Base-by-base conservation (phyloP, 306 rosid genomes). In the Mucuna pruriens region DNA sequence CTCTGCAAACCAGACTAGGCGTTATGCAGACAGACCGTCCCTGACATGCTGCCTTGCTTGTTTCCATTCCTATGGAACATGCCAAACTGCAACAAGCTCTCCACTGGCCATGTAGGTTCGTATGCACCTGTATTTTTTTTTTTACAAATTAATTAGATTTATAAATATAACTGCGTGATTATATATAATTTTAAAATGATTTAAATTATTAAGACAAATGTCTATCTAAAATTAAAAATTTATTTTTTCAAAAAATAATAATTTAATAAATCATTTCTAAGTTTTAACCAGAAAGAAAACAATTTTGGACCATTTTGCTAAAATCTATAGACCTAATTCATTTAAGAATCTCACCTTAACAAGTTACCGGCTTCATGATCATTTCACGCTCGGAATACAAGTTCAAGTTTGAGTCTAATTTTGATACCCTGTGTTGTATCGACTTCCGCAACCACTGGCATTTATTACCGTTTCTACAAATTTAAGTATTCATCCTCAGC, bases 381-480 rank as follows among this genome's bases (percentile, higher is more conserved):
- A 58, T 22, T 20, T 9, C 6, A 0, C 17, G 9, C 6, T 9
- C 12, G 6, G 2, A 39, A 42, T 22, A 4, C 20, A 9, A 34
- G 54, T 22, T 67, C 4, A 67, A 20, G 10, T 39, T 67, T 13
- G 0, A 19, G 34, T 10, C 2, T 7, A 34, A 29, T n/a, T 38
- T 63, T 7, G 3, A 65, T 38, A 9, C 2, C 7, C 1, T 63
- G 34, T 23, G 52, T 42, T 42, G 57, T 7, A 76, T 42, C 25
- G 12, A n/a, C 42, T 29, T 64, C 7, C 9, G 1, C 72, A 76
- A 77, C 81, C 42, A 75, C 80, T 40, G 79, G 19, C 55, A 75
- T 40, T 40, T 55, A 74, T 57, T 23, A 57, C 31, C 7, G 40
- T 75, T 39, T 57, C 57, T 40, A 13, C 70, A 25, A 26, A 23